Conservation (phyloP, 768 basidiomycete species). For the Pisolithus tinctorius region DNA sequence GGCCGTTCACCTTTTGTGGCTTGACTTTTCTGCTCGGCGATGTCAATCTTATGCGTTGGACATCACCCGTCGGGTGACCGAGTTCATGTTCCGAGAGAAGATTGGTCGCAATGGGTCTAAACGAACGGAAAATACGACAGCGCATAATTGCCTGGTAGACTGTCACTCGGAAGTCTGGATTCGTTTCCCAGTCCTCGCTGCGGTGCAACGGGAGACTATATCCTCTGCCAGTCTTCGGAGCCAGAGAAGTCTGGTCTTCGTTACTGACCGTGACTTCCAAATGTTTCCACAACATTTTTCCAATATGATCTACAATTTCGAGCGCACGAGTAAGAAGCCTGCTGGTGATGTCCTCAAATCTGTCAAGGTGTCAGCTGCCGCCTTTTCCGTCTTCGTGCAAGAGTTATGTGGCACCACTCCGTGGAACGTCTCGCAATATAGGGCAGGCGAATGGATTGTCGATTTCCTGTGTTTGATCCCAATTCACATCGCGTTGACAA, state of each 20-base stretch:
- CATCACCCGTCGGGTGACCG: constrained; percentile 46
- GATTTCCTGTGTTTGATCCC: constrained; percentile 57
- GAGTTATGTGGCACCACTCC: constrained; percentile 1
- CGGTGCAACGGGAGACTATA: constrained; percentile 36
- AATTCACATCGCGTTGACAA: constrained; percentile 54
- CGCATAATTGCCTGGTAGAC: constrained; percentile 42
- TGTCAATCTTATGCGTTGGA: constrained; percentile 38
- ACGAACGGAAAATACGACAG: constrained; percentile 11
- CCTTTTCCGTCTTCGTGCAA: constrained; percentile 16
- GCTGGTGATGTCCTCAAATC: constrained; percentile 33
- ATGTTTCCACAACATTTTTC: constrained; percentile 34
- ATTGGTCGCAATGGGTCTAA: constrained; percentile 13
- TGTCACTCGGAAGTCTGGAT: constrained; percentile 49
- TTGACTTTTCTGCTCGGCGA: constrained; percentile 23
- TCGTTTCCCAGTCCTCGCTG: constrained; percentile 46
- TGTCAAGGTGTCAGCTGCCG: constrained; percentile 25
- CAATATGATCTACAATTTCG: constrained; percentile 36
- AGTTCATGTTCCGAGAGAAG: constrained; percentile 45
- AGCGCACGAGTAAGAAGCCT: constrained; percentile 42
- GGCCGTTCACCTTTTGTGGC: constrained; percentile 35
- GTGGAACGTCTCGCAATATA: constrained; percentile 29
- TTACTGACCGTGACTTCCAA: constrained; percentile 27
- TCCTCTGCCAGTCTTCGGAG: constrained; percentile 22
- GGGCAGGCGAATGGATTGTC: constrained; percentile 52
- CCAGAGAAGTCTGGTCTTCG: constrained; percentile 31